phyloP scores from a whole-genome alignment of 371 early-diverging fungal species.

The Mucor ambiguus region DNA sequence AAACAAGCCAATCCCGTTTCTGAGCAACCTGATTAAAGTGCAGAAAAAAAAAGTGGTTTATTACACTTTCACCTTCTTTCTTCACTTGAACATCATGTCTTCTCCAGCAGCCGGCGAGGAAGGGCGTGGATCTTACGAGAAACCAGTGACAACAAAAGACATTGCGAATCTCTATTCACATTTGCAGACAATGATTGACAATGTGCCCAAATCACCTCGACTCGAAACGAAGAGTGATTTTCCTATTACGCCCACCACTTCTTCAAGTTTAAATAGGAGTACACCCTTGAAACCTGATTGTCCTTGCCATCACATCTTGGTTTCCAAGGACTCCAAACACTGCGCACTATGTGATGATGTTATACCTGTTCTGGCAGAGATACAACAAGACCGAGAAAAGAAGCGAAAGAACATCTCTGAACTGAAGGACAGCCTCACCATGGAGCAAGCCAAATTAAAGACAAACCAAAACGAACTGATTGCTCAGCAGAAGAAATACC shows the following conservation, averaged over 20 bases:
- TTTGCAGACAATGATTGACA: conserved; percentile 55
- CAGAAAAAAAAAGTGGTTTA: background rate
- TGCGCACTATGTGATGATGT: conserved; percentile 54
- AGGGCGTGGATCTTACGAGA: conserved; percentile 7
- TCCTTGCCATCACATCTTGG: conserved; percentile 39
- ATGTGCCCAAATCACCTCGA: conserved; percentile 37
- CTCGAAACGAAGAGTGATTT: background rate
- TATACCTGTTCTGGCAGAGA: conserved; percentile 44
- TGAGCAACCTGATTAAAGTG: background rate
- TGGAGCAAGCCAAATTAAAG: conserved; percentile 21
- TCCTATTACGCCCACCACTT: conserved; percentile 12
- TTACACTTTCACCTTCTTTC: background rate
- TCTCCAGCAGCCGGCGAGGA: background rate
- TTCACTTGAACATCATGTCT: background rate
- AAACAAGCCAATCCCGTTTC: background rate
- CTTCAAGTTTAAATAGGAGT: background rate
- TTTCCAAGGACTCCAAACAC: conserved; percentile 30
- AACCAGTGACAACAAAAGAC: conserved; percentile 54
- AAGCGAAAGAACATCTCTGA: conserved; percentile 35
- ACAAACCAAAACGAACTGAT: conserved; percentile 26
- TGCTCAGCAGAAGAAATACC: conserved; percentile 30
- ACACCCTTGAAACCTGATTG: conserved; percentile 28
- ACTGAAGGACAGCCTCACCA: conserved; percentile 23
- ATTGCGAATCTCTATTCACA: conserved; percentile 58
- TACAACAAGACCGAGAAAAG: conserved; percentile 39